Evolutionary conservation across 257 asterid species (phyloP).

Genomic region (Capsicum chinense): DNA sequence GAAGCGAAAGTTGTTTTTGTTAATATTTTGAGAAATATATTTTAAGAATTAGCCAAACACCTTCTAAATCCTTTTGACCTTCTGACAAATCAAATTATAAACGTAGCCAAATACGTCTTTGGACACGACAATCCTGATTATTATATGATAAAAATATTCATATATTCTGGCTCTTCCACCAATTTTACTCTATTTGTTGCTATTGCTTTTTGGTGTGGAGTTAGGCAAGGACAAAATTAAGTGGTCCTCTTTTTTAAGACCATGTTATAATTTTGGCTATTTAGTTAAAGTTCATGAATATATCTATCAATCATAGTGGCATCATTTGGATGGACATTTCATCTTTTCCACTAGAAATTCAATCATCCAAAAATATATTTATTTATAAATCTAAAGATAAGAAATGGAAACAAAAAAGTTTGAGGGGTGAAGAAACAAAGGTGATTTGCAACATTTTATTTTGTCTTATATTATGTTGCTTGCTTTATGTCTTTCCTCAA

Average conservation of each 20-base stretch:
- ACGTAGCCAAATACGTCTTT: too few species aligned
- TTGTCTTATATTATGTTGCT: slow-evolving; percentile 61
- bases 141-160: not conserved
- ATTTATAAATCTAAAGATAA: slow-evolving; percentile 38
- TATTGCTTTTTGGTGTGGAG: slow-evolving; percentile 33
- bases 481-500: slow-evolving; percentile 10
- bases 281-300: slow-evolving; percentile 41
- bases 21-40: too few species aligned
- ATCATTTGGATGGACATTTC: slow-evolving; percentile 59
- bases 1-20: too few species aligned
- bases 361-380: not conserved
- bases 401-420: not conserved
- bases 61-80: too few species aligned
- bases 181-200: not conserved
- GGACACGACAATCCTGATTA: not conserved
- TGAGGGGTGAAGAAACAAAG: not conserved
- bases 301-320: slow-evolving; percentile 61
- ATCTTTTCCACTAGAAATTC: slow-evolving; percentile 45
- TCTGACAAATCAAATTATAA: too few species aligned
- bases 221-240: slow-evolving; percentile 37
- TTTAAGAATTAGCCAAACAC: too few species aligned
- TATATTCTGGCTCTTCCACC: not conserved
- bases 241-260: slow-evolving; percentile 39
- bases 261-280: slow-evolving; percentile 38
- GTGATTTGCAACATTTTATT: slow-evolving; percentile 43